Percentiles rank a stretch among this genome's conserved stretches.
These are phyloP conservation scores for Saksenaea vasiformis DNA, from an alignment of 371 early-diverging fungal species.

Conservation along the genomic window DNA sequence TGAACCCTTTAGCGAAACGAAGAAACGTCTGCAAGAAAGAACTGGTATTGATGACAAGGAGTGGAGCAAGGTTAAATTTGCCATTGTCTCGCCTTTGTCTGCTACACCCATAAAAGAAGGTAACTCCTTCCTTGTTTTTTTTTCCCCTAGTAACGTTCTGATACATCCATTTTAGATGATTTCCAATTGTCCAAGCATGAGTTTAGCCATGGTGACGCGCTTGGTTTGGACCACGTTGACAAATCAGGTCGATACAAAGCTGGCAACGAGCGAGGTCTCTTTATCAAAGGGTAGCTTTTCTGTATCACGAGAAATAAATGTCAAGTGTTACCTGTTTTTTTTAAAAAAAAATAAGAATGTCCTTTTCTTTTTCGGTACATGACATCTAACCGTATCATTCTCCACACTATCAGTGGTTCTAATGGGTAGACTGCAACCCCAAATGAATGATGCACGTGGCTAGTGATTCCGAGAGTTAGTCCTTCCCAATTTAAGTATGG, in stretches of 20 bases:
- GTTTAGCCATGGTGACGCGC: constrained; percentile 36
- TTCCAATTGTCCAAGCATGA: constrained; percentile 16
- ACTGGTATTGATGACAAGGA: constrained; percentile 78
- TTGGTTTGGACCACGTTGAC: constrained; percentile 71
- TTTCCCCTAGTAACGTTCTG: no score
- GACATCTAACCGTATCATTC: no score
- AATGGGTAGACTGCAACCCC: no score
- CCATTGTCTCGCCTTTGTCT: constrained; percentile 25
- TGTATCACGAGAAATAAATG: not conserved
- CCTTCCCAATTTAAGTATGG: no score
- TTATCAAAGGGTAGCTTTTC: not conserved
- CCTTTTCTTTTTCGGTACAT: not conserved
- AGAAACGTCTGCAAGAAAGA: constrained; percentile 61
- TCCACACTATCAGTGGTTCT: no score
- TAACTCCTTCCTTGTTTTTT: no score
- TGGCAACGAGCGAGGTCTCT: not conserved
- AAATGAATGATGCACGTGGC: no score
- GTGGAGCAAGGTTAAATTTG: constrained; percentile 66
- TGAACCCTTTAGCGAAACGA: constrained; percentile 67
- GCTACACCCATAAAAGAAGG: constrained; percentile 32
- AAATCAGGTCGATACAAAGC: constrained; percentile 30
- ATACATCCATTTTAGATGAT: not conserved
- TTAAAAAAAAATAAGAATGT: not conserved
- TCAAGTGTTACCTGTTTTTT: not conserved
- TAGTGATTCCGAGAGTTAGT: no score